Percentiles rank a stretch among this genome's conserved stretches.
Conservation (phyloP, 345 rosid genomes). For the Acer saccharum region DNA sequence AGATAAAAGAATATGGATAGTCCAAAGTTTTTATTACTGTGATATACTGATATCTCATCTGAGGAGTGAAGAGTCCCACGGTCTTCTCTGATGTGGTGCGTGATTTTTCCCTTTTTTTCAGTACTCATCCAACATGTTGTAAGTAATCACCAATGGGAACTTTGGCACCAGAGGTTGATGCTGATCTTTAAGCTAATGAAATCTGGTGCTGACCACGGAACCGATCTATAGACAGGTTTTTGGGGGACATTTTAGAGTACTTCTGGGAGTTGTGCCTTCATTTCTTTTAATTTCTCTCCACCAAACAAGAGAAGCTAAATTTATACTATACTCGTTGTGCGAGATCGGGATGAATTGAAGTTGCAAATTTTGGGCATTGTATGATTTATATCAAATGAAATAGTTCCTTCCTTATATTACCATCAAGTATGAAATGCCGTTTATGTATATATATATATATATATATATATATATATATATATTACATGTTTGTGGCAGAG, state of each 20-base stretch:
- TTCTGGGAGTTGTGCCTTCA: not conserved
- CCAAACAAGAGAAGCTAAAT: not conserved
- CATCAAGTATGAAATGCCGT: not conserved
- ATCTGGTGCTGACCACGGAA: not conserved
- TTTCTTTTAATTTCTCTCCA: not conserved
- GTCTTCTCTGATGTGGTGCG: not conserved
- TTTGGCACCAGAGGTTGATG: not conserved
- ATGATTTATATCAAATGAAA: not conserved
- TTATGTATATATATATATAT: too few relatives aligned
- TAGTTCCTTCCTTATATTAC: too few relatives aligned
- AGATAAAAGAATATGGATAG: not conserved
- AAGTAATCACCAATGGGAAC: not conserved
- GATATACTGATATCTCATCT: not conserved
- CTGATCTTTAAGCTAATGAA: not conserved
- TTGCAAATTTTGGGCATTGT: not conserved
- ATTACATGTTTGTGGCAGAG: too few relatives aligned
- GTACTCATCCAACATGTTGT: not conserved
- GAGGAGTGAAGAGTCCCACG: not conserved
- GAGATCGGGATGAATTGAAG: not conserved
- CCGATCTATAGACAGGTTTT: not conserved
- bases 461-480: too few relatives aligned
- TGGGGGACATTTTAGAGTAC: not conserved
- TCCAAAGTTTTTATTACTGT: not conserved
- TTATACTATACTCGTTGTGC: not conserved
- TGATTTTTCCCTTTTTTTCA: not conserved